Evolutionary conservation across 331 rosid species (phyloP).

Genomic region (Dryas integrifolia): DNA sequence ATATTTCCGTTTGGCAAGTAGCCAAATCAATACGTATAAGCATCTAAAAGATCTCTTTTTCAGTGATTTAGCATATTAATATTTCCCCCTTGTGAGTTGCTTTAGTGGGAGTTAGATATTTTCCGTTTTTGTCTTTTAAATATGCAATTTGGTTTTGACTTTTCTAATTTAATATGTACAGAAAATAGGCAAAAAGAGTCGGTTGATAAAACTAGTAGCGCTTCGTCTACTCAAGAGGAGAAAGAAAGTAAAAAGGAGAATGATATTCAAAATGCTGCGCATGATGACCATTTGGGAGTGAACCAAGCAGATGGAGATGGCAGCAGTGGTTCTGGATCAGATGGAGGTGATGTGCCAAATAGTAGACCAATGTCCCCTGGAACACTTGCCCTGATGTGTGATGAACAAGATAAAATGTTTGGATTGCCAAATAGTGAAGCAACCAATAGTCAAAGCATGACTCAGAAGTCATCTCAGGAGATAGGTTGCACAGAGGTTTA

Average conservation of each 20-base stretch:
- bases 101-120: background rate
- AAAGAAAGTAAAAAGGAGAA: slow-evolving; percentile 34
- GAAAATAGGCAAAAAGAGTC: slow-evolving; percentile 33
- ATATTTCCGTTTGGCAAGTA: background rate
- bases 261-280: slow-evolving; percentile 20
- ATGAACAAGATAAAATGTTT: slow-evolving; percentile 55
- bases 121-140: background rate
- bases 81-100: background rate
- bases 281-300: slow-evolving; percentile 25
- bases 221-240: slow-evolving; percentile 37
- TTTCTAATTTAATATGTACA: slow-evolving; percentile 33
- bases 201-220: slow-evolving; percentile 27
- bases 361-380: slow-evolving; percentile 60
- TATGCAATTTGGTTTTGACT: slow-evolving; percentile 13
- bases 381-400: slow-evolving; percentile 74
- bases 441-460: slow-evolving; percentile 26
- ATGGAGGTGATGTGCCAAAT: slow-evolving; percentile 37
- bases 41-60: background rate
- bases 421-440: slow-evolving; percentile 35
- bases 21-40: background rate
- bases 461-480: slow-evolving; percentile 39
- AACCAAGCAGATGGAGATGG: slow-evolving; percentile 37
- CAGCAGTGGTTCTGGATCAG: slow-evolving; percentile 31
- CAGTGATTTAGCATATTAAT: background rate
- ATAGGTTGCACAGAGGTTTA: slow-evolving; percentile 41